These are phyloP conservation scores for Wallacemonas sp. DNA, from an alignment of 208 protist species.

Conservation along the genomic window DNA sequence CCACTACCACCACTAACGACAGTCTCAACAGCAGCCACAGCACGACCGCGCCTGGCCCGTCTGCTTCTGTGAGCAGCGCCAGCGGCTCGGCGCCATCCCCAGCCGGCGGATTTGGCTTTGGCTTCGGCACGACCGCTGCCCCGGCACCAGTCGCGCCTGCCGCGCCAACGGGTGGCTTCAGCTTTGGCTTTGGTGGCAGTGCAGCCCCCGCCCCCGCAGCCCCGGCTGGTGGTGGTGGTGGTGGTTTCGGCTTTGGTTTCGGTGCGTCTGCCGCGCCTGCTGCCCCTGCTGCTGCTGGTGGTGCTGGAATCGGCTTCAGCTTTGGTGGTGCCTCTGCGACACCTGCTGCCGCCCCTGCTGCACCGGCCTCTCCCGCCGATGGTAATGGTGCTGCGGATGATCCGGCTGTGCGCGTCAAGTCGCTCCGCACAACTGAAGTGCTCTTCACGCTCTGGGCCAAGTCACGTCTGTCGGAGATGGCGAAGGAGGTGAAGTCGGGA, in stretches of 20 bases:
- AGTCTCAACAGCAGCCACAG: neutral
- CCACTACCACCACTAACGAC: neutral
- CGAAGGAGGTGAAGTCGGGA: constrained; percentile 69
- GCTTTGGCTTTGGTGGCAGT: constrained; percentile 35
- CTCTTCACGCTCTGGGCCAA: constrained; percentile 82
- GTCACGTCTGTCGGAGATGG: constrained; percentile 56
- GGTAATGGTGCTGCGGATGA: constrained; percentile 5
- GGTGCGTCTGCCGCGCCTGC: constrained; percentile 8
- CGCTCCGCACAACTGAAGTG: constrained; percentile 66
- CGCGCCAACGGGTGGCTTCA: neutral
- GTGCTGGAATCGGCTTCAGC: constrained; percentile 34
- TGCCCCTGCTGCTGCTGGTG: neutral
- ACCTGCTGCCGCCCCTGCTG: constrained; percentile 8
- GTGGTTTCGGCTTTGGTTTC: constrained; percentile 35
- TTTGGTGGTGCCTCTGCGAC: constrained; percentile 6
- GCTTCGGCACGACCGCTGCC: neutral
- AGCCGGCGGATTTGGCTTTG: constrained; percentile 14
- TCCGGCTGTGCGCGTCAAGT: constrained; percentile 25
- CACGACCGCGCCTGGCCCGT: neutral
- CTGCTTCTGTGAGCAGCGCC: too few species aligned
- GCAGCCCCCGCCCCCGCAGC: constrained; percentile 10
- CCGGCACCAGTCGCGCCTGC: neutral
- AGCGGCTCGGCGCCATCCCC: too few species aligned
- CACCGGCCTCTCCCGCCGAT: neutral
- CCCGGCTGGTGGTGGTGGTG: neutral